Base-by-base conservation (phyloP, 2,329 filamentous ascomycete species). In the Hyphodiscus sp. region DNA sequence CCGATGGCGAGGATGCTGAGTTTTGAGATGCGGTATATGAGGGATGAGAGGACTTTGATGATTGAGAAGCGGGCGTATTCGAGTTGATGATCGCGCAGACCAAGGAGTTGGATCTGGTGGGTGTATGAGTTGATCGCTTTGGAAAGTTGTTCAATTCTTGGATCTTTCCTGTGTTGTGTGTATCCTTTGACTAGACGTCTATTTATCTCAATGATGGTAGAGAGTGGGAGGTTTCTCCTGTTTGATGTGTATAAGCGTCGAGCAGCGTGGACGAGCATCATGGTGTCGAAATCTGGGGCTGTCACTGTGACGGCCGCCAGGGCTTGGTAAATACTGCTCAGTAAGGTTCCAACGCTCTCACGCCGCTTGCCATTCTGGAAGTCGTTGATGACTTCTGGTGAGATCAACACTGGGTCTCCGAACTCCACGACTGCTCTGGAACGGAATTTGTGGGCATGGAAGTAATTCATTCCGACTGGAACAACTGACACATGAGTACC, bases 381-480 rank as follows among this genome's bases (percentile, higher is more conserved):
- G 70, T 89, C 83, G 54, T 91, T 79, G 5, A 96, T 88, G n/a
- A 95, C 73, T 63, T 94, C 85, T 11, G 76, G 74, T 1, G 90
- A 85, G 15, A 96, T 83, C 60, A 94, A 86, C 58, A 96, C 85
- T 0, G 92, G 89, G n/a, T 82, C 83, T 16, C 92, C 92, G 63
- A 97, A 97, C 68, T 97, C 92, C 55, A 97, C 85, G 3, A 97
- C 92, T 33, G 92, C 92, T 67, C 92, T 83, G 58, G 91, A 96
- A 38, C 92, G 87, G 72, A 97, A 97, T 70, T 96, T 97, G 78
- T 97, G 91, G 0, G 92, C 88, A 70, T 96, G 91, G 73, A 97
- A 97, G 72, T 97, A 96, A 72, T 96, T 97, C 92, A 97, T 96
- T 63, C 92, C 92, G 48, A 92, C 90, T 2, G 92, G 92, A 26